Evolutionary conservation across 2,329 filamentous ascomycete species (phyloP).

Genomic region (Sclerotinia borealis): DNA sequence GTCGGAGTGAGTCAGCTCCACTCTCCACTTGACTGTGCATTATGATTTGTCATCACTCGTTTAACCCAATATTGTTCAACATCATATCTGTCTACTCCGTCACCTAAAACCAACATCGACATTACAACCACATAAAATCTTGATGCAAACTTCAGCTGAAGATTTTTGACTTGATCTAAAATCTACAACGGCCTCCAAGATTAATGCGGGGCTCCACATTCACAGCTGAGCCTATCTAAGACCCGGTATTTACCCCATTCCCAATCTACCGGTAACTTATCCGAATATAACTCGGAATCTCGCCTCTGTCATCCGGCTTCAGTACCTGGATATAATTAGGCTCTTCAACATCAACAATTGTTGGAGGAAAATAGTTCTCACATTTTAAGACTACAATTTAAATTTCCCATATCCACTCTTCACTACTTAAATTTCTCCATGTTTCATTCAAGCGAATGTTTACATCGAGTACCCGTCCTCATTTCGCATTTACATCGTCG

Average conservation of each 20-base stretch:
- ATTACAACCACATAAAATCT: not conserved
- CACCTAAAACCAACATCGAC: not conserved
- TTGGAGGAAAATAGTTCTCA: conserved; percentile 3
- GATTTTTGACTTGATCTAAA: not conserved
- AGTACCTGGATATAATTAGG: not conserved
- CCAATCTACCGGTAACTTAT: not conserved
- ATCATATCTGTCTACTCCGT: not conserved
- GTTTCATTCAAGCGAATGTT: not conserved
- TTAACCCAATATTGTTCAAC: not conserved
- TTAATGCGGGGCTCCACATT: not conserved
- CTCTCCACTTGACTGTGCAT: not conserved
- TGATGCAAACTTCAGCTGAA: not conserved
- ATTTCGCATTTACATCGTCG: too few species aligned
- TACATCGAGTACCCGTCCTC: too few species aligned
- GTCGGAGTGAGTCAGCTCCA: conserved; percentile 6
- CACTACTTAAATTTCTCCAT: not conserved
- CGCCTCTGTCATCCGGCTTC: not conserved
- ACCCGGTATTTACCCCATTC: not conserved
- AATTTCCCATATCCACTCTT: not conserved
- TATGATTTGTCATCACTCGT: not conserved
- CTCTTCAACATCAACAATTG: not conserved
- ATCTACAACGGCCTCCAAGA: not conserved
- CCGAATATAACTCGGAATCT: not conserved
- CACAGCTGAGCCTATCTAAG: not conserved
- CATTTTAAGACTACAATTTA: conserved; percentile 19